phyloP scores from a whole-genome alignment of 2,329 filamentous ascomycete species.

The Fusarium sulawesiense region DNA sequence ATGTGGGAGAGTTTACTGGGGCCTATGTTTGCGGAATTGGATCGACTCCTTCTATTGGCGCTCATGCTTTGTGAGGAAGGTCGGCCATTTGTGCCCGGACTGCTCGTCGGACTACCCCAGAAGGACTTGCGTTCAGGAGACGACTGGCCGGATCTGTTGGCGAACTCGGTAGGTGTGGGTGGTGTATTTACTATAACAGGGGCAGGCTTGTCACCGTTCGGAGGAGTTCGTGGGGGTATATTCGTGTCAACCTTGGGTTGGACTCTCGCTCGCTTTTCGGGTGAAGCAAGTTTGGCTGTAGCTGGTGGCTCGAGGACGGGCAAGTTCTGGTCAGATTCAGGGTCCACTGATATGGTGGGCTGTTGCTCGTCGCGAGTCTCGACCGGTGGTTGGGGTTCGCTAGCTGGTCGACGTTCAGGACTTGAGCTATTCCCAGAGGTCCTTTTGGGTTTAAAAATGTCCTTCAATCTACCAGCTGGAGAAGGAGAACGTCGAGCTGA shows the following conservation, averaged over 20 bases:
- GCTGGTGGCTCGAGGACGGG: slow-evolving; percentile 47
- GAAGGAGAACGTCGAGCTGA: slow-evolving; percentile 71
- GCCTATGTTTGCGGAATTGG: slow-evolving; percentile 66
- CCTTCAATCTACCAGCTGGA: slow-evolving; percentile 73
- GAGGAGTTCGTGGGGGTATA: slow-evolving; percentile 61
- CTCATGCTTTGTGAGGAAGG: slow-evolving; percentile 76
- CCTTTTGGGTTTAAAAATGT: slow-evolving; percentile 67
- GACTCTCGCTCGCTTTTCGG: slow-evolving; percentile 46
- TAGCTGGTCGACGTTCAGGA: slow-evolving; percentile 35
- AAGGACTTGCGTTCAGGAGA: slow-evolving; percentile 48
- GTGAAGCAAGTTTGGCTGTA: slow-evolving; percentile 46
- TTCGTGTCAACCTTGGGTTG: slow-evolving; percentile 48
- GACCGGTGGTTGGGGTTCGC: slow-evolving; percentile 37
- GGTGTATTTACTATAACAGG: slow-evolving; percentile 74
- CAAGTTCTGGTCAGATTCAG: slow-evolving; percentile 35
- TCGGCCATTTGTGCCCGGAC: slow-evolving; percentile 62
- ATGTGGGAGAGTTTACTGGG: slow-evolving; percentile 91
- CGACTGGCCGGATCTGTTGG: slow-evolving; percentile 36
- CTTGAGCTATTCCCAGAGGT: slow-evolving; percentile 38
- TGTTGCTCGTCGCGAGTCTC: slow-evolving; percentile 37
- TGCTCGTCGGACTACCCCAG: slow-evolving; percentile 43
- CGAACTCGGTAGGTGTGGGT: slow-evolving; percentile 69
- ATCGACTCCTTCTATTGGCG: slow-evolving; percentile 69
- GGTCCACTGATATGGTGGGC: slow-evolving; percentile 34
- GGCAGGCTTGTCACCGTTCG: slow-evolving; percentile 55